phyloP scores from a whole-genome alignment of 805 yeast genomes.

The Yarrowia sp. region DNA sequence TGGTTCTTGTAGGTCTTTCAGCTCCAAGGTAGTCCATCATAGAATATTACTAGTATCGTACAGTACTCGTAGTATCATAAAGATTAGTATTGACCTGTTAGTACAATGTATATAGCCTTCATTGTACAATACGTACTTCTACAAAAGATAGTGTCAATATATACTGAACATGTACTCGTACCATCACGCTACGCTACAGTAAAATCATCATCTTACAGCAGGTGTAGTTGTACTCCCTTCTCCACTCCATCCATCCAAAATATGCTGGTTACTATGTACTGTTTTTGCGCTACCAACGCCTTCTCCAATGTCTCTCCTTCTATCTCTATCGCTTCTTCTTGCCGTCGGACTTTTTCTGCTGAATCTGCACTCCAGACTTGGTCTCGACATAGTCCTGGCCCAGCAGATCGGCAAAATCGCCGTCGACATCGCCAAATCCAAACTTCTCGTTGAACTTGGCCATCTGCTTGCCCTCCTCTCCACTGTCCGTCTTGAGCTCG shows the following conservation, averaged over 20 bases:
- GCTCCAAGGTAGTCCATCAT: too few relatives aligned
- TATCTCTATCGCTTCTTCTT: constrained; percentile 35
- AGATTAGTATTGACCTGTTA: too few relatives aligned
- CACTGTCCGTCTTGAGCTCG: constrained; percentile 68
- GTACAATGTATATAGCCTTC: too few relatives aligned
- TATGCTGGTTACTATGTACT: constrained; percentile 25
- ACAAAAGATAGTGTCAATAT: too few relatives aligned
- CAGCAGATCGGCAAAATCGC: constrained; percentile 55
- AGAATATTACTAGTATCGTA: too few relatives aligned
- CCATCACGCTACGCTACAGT: not conserved
- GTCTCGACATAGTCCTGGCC: constrained; percentile 56
- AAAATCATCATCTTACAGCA: too few relatives aligned
- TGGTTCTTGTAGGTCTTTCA: too few relatives aligned
- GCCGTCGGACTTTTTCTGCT: constrained; percentile 44
- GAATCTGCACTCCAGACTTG: constrained; percentile 53
- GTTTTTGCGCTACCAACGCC: constrained; percentile 22
- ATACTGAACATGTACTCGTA: too few relatives aligned
- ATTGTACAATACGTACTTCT: too few relatives aligned
- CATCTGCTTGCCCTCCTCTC: constrained; percentile 79
- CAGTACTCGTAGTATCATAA: too few relatives aligned
- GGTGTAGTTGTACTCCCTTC: too few relatives aligned
- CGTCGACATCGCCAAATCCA: constrained; percentile 32
- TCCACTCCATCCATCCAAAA: too few relatives aligned
- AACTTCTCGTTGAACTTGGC: constrained; percentile 39
- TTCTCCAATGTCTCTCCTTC: not conserved